Base-by-base conservation (phyloP, 768 basidiomycete genomes). In the Pleurotus tuber-regium region DNA sequence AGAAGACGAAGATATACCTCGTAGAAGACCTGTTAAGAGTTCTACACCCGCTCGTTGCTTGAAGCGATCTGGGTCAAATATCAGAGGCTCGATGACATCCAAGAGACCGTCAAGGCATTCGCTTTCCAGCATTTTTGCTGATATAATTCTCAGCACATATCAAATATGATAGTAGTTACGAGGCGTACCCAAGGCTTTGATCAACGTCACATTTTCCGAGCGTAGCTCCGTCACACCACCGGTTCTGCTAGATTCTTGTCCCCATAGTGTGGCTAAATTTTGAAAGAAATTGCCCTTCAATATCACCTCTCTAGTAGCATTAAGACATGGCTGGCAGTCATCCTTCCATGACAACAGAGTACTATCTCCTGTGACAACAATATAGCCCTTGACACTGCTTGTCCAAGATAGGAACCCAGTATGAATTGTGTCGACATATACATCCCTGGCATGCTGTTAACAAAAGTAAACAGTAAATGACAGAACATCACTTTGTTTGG, bases 391-490 rank as follows among this genome's bases (percentile, higher is more conserved):
- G 43, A 91, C 70, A 29, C 71, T 74, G 54, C 77, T 63, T 19
- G 77, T 67, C 91, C 92, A 94, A 2, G 81, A 69, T 46, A 94
- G 65, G 71, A 92, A 94, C 1, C 92, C 93, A 5, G 86, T 88
- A 29, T 73, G 68, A 18, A 88, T 68, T 61, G 89, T 86, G 68
- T 96, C 92, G 16, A 88, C 70, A 63, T 85, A 90, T 47, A 67
- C 64, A 18, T 74, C 70, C 36, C 71, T 76, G 52, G 26, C 48
- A 23, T 56, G 57, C 36, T 60, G 47, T 30, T 8, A 43, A 40
- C 35, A 29, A 8, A 44, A n/a, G 29, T 29, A 23, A 29, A 24
- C n/a, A 26, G 30, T 10, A 55, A 46, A 18, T 18, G 25, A 18
- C 5, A 12, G 40, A 28, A 31, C 61, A 72, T 51, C 79, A 65